Evolutionary conservation across 192 early-diverging fungal species (phyloP).

Genomic region (Backusella morwellensis): DNA sequence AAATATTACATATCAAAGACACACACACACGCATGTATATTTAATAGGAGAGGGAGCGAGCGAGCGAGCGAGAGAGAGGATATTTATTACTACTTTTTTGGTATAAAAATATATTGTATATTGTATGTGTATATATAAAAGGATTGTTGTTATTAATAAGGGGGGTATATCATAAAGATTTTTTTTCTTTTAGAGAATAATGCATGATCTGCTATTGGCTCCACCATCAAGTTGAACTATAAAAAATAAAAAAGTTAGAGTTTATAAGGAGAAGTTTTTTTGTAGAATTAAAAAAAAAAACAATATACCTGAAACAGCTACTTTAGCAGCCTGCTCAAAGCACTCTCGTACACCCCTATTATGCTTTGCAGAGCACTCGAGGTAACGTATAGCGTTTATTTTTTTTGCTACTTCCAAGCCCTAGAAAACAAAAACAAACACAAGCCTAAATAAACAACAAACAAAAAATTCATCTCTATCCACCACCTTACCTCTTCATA

Average conservation of each 20-base stretch:
- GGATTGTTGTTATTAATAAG: background rate
- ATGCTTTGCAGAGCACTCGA: conserved; percentile 35
- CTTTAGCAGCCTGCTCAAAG: conserved; percentile 32
- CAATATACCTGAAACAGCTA: conserved; percentile 25
- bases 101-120: background rate
- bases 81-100: background rate
- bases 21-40: background rate
- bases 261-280: background rate
- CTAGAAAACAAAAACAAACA: background rate
- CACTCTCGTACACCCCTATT: conserved; percentile 34
- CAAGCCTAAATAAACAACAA: background rate
- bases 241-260: background rate
- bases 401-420: conserved; percentile 24
- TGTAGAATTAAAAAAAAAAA: background rate
- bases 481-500: conserved; percentile 28
- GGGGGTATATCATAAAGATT: background rate
- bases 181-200: background rate
- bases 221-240: conserved; percentile 1
- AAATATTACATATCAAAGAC: background rate
- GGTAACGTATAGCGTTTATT: conserved; percentile 28
- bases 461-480: background rate
- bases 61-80: background rate
- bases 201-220: conserved; percentile 2
- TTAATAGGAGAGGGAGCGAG: background rate
- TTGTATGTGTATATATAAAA: background rate